Base-by-base conservation (phyloP, 2,329 filamentous ascomycete species). In the Sporothrix globosa region DNA sequence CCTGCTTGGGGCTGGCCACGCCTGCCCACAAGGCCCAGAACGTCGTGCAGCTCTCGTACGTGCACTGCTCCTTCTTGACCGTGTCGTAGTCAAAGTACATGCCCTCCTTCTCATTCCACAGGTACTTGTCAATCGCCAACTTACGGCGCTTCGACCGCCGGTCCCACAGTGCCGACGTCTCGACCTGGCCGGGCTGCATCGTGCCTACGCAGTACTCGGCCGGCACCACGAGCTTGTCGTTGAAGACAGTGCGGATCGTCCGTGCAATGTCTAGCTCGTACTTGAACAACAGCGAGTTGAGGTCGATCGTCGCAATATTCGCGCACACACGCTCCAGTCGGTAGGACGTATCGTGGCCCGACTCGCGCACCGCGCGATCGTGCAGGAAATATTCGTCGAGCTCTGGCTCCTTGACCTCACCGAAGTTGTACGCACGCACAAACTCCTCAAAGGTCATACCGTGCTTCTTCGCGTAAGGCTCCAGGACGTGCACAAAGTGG, bases 61-160 rank as follows among this genome's bases (percentile, higher is more conserved):
- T 88, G 74, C 89, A 93, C 76, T 91, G 92, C 80, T 93, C 81
- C 78, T 93, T 88, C 80, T 91, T 92, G 73, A 86, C 89, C 0
- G 93, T 97, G 82, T 99, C 87, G 80, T 98, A 99, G 81, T 99
- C 96, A 78, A 98, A 98, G 84, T 93, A 99, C 92, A 98, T 97
- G 71, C 95, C 95, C 78, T 92, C 89, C 75, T 92, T 85, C 75
- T 95, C 91, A 78, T 96, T 91, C 96, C 96, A 99, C 79, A 97
- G 88, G 77, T 96, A 93, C 82, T 93, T 96, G 81, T 98, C 92
- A 76, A 98, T 96, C 10, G 89, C 89, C 75, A 90, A 84, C 84
- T 96, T 95, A 76, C 96, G 90, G 76, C 90, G 88, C 82, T 91
- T 92, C 61, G 93, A 92, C 52, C 93, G 91, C 53, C 94, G 91